Evolutionary conservation across 169 alveolate species (phyloP).

Genomic region (Condylostoma magnum): DNA sequence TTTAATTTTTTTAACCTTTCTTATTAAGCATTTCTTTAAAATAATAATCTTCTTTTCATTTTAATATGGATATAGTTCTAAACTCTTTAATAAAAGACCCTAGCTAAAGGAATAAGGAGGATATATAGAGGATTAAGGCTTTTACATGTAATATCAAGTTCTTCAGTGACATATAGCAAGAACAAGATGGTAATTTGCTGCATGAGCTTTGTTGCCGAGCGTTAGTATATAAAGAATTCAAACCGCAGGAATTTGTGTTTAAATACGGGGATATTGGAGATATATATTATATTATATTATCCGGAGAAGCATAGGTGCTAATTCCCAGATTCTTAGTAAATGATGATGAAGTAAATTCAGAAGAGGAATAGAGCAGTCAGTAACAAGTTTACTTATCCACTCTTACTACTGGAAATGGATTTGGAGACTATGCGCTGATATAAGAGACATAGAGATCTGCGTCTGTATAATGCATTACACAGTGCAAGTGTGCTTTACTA

Average conservation of each 20-base stretch:
- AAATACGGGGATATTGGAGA: neutral
- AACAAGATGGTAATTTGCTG: too few species aligned
- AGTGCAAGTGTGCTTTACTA: neutral
- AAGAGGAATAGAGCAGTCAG: neutral
- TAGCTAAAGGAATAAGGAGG: too few species aligned
- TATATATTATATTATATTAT: neutral
- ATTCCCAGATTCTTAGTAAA: neutral
- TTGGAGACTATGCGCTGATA: neutral
- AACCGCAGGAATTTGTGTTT: neutral
- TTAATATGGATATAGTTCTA: too few species aligned
- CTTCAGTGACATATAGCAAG: too few species aligned
- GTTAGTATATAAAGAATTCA: neutral
- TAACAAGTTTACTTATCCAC: neutral
- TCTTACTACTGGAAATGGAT: neutral
- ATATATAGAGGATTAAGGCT: too few species aligned
- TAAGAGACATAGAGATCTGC: too few species aligned
- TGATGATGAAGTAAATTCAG: neutral
- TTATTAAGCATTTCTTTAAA: too few species aligned
- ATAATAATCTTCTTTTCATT: too few species aligned
- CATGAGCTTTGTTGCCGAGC: slow-evolving; percentile 13
- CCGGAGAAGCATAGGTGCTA: neutral
- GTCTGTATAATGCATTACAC: neutral
- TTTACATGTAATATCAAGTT: too few species aligned
- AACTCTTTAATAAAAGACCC: too few species aligned
- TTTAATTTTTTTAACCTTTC: too few species aligned